phyloP scores from a whole-genome alignment of 495 filamentous ascomycete species.

The Hyaloscypha variabilis region DNA sequence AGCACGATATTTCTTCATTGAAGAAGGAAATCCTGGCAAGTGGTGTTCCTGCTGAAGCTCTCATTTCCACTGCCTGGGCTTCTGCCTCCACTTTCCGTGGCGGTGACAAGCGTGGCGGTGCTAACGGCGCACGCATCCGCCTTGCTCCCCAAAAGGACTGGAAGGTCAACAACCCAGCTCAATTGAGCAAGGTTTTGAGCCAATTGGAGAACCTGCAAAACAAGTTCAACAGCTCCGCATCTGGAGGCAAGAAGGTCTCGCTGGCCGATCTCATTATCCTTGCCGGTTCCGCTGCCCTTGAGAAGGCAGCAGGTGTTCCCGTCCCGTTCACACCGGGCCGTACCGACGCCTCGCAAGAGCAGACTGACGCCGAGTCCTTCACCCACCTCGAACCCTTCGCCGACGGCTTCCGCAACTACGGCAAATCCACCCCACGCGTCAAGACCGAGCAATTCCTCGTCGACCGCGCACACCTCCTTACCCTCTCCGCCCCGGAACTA shows the following conservation, averaged over 20 bases:
- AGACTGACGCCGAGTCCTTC: constrained; percentile 67
- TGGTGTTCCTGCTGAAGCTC: constrained; percentile 50
- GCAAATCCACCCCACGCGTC: constrained; percentile 57
- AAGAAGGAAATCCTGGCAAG: constrained; percentile 66
- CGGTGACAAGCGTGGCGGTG: constrained; percentile 75
- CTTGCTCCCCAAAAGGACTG: constrained; percentile 69
- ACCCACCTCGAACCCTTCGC: constrained; percentile 59
- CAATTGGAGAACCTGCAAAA: constrained; percentile 63
- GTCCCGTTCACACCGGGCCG: constrained; percentile 53
- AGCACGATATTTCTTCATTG: constrained; percentile 57
- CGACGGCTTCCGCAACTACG: constrained; percentile 79
- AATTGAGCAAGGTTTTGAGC: constrained; percentile 57
- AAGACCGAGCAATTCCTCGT: constrained; percentile 66
- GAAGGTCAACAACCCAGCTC: constrained; percentile 66
- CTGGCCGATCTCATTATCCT: constrained; percentile 74
- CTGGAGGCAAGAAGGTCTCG: constrained; percentile 65
- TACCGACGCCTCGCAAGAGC: constrained; percentile 56
- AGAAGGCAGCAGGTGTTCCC: constrained; percentile 59
- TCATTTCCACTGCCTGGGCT: constrained; percentile 67
- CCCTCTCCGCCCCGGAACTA: constrained; percentile 67
- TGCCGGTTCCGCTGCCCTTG: constrained; percentile 67
- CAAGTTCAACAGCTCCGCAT: constrained; percentile 52
- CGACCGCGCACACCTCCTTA: constrained; percentile 68
- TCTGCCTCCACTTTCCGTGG: constrained; percentile 74
- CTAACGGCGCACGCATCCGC: constrained; percentile 74